Conservation (phyloP, 140 eudicot genomes). For the Cichorium intybus region DNA sequence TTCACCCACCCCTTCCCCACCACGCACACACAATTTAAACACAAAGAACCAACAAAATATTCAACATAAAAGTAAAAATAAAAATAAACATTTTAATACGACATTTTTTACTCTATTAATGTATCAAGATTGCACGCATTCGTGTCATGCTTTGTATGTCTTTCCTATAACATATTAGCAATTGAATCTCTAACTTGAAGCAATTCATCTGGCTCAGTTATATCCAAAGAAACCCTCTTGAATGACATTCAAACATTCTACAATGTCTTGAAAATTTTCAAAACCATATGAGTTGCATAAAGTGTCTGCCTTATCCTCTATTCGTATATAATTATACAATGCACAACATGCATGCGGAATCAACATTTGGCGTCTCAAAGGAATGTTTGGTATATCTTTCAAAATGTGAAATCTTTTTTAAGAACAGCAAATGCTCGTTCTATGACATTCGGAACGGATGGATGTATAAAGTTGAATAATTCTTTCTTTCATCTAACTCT, state of each 20-base stretch:
- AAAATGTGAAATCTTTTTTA: too few relatives aligned
- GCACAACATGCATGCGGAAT: constrained; percentile 1
- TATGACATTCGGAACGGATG: too few relatives aligned
- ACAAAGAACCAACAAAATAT: too few relatives aligned
- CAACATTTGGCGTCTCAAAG: background rate
- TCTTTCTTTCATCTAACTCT: too few relatives aligned
- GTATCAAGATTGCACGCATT: background rate
- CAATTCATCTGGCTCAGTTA: background rate
- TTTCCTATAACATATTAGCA: background rate
- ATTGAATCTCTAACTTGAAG: background rate
- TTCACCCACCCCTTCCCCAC: too few relatives aligned
- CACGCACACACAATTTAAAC: too few relatives aligned
- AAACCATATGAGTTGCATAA: background rate
- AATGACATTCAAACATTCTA: background rate
- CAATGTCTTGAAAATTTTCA: background rate
- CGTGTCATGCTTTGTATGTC: background rate
- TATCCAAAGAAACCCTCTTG: background rate
- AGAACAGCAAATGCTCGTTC: too few relatives aligned
- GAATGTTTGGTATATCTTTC: background rate
- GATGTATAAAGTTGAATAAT: too few relatives aligned
- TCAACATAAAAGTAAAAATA: too few relatives aligned
- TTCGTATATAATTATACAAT: background rate
- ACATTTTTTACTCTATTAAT: too few relatives aligned
- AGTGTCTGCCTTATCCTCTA: background rate
- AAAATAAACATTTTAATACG: too few relatives aligned